phyloP scores from a whole-genome alignment of 1,284 basidiomycete species.

The Malassezia sp. region DNA sequence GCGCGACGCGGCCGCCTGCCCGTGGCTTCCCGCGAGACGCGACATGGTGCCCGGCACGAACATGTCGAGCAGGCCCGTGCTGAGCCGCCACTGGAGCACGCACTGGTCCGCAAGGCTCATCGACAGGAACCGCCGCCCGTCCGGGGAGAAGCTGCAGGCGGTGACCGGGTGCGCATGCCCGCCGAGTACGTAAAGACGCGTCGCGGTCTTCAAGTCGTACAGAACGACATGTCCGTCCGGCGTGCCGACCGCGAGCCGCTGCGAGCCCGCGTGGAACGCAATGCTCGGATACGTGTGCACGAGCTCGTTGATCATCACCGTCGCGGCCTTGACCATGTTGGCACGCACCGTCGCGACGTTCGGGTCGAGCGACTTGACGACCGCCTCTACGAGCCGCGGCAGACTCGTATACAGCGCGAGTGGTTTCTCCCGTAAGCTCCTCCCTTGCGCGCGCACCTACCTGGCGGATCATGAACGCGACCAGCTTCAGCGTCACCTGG shows the following conservation, averaged over 20 bases:
- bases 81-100: slow-evolving; percentile 48
- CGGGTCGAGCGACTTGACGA: slow-evolving; percentile 91
- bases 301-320: slow-evolving; percentile 72
- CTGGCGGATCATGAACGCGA: slow-evolving; percentile 80
- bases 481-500: slow-evolving; percentile 78
- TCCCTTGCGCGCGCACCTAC: too few species aligned
- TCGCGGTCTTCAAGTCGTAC: slow-evolving; percentile 93
- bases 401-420: slow-evolving; percentile 73
- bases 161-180: slow-evolving; percentile 53
- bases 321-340: slow-evolving; percentile 76
- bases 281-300: slow-evolving; percentile 72
- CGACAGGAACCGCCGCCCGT: slow-evolving; percentile 78
- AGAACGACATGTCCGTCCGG: slow-evolving; percentile 71
- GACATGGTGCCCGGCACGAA: slow-evolving; percentile 84
- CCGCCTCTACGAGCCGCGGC: slow-evolving; percentile 79
- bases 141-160: slow-evolving; percentile 61
- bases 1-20: slow-evolving; percentile 49
- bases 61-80: slow-evolving; percentile 58
- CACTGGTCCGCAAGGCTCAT: slow-evolving; percentile 67
- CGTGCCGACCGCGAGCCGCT: slow-evolving; percentile 84
- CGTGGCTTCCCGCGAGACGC: slow-evolving; percentile 59
- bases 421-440: too few species aligned
- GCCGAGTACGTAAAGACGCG: slow-evolving; percentile 84
- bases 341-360: slow-evolving; percentile 71
- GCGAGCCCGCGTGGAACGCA: slow-evolving; percentile 73